Conservation (phyloP, 768 basidiomycete genomes). For the Mycena vulgaris region DNA sequence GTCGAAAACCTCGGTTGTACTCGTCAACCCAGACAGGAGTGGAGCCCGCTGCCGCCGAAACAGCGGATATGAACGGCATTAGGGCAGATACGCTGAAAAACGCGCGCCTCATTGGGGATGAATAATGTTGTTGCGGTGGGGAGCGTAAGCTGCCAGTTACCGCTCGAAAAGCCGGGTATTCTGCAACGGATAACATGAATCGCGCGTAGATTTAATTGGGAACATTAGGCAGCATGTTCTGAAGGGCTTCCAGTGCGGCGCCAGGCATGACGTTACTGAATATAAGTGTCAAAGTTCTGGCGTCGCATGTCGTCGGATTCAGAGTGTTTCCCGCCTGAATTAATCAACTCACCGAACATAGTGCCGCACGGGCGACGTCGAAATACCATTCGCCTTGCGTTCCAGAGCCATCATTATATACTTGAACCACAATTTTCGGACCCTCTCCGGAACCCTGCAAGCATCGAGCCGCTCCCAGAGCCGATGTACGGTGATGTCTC, state of each 20-base stretch:
- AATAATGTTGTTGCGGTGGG: constrained; percentile 28
- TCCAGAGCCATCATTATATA: constrained; percentile 27
- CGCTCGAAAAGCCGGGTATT: constrained; percentile 24
- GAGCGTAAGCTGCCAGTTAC: constrained; percentile 20
- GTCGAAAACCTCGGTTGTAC: constrained; percentile 26
- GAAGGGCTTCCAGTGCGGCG: constrained; percentile 18
- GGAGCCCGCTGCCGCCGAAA: constrained; percentile 20
- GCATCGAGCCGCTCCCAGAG: constrained; percentile 32
- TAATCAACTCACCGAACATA: constrained; percentile 26
- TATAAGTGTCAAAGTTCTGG: constrained; percentile 28
- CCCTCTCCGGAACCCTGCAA: constrained; percentile 24
- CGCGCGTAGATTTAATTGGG: constrained; percentile 32
- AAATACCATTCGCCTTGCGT: constrained; percentile 29
- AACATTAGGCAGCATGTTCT: constrained; percentile 29
- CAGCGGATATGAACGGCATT: constrained; percentile 30
- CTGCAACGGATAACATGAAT: constrained; percentile 33
- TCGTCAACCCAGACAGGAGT: constrained; percentile 22
- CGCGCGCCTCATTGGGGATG: constrained; percentile 6
- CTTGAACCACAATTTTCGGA: constrained; percentile 13
- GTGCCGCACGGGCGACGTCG: constrained; percentile 23
- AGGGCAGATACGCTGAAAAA: constrained; percentile 28
- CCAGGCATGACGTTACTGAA: constrained; percentile 28
- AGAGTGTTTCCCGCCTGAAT: background rate
- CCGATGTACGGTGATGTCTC: constrained; percentile 22
- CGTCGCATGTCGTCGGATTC: background rate